Base-by-base conservation (phyloP, 495 filamentous ascomycete species). In the Lophium mytilinum region DNA sequence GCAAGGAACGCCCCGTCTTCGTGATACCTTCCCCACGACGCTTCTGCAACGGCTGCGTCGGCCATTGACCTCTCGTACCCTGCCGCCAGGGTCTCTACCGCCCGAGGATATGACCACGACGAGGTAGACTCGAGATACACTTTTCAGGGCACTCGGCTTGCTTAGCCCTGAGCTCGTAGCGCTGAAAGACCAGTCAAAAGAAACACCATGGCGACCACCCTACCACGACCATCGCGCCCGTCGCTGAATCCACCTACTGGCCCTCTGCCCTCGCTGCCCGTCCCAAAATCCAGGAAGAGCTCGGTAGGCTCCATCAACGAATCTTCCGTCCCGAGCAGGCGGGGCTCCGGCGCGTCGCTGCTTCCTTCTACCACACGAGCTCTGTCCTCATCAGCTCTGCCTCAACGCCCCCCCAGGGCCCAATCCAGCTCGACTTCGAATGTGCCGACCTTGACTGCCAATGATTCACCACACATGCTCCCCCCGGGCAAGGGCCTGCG, bases 281-380 rank as follows among this genome's bases (percentile, higher is more conserved):
- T 82, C 18, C 71, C 78, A n/a, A 91, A 89, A 71, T 78, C 84
- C 9, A 79, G 87, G 49, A 88, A 83, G 37, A 85, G 78, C 65
- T 47, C 56, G 11, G 71, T 76, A 6, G 67, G 62, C 12, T 70
- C 81, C 15, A 69, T 76, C n/a, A 68, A 79, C 19, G 45, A 24
- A 18, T 47, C 56, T 30, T 71, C 75, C 4, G 66, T 59, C 9
- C 69, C 81, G 15, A 69, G 76, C 15, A 68, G 79, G 8, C 70
- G 71, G 37, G 75, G 76, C 54, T 70, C 75, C 12, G 61, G 53
- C 4, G 50, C 57, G 12, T 66, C 67, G 19, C 40, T 60, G 18
- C 56, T 64, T 15, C 59, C 61, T 12, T 58, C 65, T 5, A n/a
- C 58, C 17, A 49, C 33, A 14, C 62, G 62, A 17, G 54, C 62